Evolutionary conservation across 805 yeast genomes (phyloP).

Genomic region (Yarrowia osloensis): DNA sequence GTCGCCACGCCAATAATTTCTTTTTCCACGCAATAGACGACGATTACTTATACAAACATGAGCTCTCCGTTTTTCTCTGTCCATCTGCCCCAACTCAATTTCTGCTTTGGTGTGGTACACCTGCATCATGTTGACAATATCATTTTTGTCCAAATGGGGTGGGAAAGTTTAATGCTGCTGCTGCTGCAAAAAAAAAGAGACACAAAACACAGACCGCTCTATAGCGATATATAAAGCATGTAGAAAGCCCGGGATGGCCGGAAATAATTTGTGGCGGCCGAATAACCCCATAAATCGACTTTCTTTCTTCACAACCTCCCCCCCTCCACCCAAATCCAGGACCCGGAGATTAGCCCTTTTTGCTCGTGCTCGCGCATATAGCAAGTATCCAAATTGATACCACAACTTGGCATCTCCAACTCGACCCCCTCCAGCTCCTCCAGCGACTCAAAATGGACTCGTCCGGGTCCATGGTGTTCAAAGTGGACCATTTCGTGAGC

Average conservation of each 20-base stretch:
- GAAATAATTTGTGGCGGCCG: background rate
- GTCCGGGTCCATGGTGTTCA: constrained; percentile 22
- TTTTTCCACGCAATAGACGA: no score
- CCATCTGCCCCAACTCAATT: constrained; percentile 22
- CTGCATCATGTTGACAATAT: constrained; percentile 17
- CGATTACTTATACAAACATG: no score
- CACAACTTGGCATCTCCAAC: background rate
- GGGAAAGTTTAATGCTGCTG: background rate
- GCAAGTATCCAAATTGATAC: constrained; percentile 19
- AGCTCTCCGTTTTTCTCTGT: no score
- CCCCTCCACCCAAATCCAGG: no score
- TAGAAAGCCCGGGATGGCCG: background rate
- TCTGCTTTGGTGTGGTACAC: constrained; percentile 7
- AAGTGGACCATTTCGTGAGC: constrained; percentile 19
- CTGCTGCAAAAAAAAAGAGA: constrained; percentile 2
- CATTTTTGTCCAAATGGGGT: constrained; percentile 19
- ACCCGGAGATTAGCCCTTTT: constrained; percentile 16
- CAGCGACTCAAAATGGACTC: constrained; percentile 3
- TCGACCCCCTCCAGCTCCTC: background rate
- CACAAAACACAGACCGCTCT: background rate
- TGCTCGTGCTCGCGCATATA: constrained; percentile 1
- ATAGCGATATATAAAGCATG: background rate
- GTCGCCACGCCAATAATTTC: no score
- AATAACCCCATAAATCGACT: background rate
- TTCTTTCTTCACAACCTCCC: background rate